Evolutionary conservation across 2,329 filamentous ascomycete species (phyloP), one percentile per base, ranked within the genome.

Genomic region (Ophiostoma novo-ulmi): DNA sequence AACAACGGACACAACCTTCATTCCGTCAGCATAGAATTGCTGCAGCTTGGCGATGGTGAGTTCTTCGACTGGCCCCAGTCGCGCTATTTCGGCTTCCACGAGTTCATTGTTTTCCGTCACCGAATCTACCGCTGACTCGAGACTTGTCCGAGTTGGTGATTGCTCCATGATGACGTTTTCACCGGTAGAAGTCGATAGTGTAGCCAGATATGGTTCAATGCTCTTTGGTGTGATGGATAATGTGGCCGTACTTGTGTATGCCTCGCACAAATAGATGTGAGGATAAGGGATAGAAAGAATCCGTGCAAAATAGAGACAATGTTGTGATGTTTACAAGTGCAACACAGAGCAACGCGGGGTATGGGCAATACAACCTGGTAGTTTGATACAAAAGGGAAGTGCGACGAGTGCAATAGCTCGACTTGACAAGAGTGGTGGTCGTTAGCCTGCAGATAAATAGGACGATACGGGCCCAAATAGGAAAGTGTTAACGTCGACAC

Each of bases 1-100:
- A 20, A 80, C 77, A 5, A 82, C 75, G 68, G 81, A 79, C 2
- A 79, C 77, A 44, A 78, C 79, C 3, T 79, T 80, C 68, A 81
- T 80, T 0, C 76, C 74, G 11, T 76, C 74, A 0, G 65, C 70
- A 38, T 78, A 75, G 13, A 81, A 73, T 3, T 78, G 73, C 6
- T 58, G 70, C 17, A 81, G 72, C 64, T 81, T 77, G 2, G 78
- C 77, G 0, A 81, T 72, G 1, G 77, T 79, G 2, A 76, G 78
- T 20, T 79, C 75, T 26, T 78, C 74, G 17, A 81, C 76, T 6
- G 75, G 73, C 0, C 79, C n/a, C 22, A 58, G 11, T 13, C 10
- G 10, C 38, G 10, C 38, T 10, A 39, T 39, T 39, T 39, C 38
- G 38, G 10, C 10, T 39, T 39, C 38, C 10, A 39, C 10, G 38